phyloP scores from a whole-genome alignment of 805 yeast genomes.

The Danielia oregonensis region DNA sequence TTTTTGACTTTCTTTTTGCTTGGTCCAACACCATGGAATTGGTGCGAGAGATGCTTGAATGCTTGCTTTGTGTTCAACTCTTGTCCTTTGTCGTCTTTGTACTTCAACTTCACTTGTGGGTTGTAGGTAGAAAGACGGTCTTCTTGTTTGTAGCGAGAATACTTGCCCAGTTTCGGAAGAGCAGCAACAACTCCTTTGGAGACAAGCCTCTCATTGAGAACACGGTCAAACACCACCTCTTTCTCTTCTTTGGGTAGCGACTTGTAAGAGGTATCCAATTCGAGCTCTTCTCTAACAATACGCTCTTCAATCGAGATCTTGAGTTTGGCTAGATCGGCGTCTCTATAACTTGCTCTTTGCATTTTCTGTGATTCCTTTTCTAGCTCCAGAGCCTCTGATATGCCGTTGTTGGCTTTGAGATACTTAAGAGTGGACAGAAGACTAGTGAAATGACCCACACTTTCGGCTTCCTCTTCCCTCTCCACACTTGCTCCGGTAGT shows the following conservation, averaged over 20 bases:
- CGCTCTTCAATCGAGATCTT: constrained; percentile 33
- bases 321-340: constrained; percentile 28
- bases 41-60: constrained; percentile 69
- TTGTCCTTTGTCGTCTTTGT: constrained; percentile 63
- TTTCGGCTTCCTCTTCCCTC: neutral
- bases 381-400: no score
- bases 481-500: no score
- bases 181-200: constrained; percentile 23
- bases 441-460: constrained; percentile 4
- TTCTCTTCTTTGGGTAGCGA: constrained; percentile 27
- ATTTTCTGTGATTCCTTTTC: constrained; percentile 6
- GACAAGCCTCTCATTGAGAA: constrained; percentile 27
- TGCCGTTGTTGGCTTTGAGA: constrained; percentile 6
- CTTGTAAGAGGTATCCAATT: constrained; percentile 22
- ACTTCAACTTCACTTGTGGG: constrained; percentile 51
- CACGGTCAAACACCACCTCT: constrained; percentile 20
- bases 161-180: constrained; percentile 6
- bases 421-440: constrained; percentile 15
- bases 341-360: constrained; percentile 21
- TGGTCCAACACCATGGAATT: constrained; percentile 62
- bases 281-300: constrained; percentile 26
- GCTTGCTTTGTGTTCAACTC: constrained; percentile 64
- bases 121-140: constrained; percentile 30
- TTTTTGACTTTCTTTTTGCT: constrained; percentile 6
- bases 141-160: constrained; percentile 3